phyloP scores from a whole-genome alignment of 2,329 filamentous ascomycete species.

The Claviceps sp. region DNA sequence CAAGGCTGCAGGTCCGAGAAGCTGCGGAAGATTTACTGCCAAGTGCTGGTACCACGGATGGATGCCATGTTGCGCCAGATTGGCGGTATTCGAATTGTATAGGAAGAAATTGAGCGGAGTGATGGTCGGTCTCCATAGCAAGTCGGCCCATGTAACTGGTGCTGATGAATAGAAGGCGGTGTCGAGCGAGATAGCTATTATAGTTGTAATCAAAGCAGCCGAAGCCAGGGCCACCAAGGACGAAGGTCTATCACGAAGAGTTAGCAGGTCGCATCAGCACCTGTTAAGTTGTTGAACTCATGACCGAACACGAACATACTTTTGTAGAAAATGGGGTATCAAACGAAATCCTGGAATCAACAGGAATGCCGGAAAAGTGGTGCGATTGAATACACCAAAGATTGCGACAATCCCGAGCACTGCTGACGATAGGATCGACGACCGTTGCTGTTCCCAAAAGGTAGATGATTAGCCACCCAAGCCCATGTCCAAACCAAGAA shows the following conservation, averaged over 20 bases:
- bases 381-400: conserved; percentile 87
- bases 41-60: conserved; percentile 71
- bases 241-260: conserved; percentile 30
- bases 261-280: conserved; percentile 8
- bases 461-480: conserved; percentile 12
- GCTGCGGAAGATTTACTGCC: conserved; percentile 53
- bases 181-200: conserved; percentile 67
- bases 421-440: conserved; percentile 61
- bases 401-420: conserved; percentile 71
- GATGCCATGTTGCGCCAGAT: conserved; percentile 62
- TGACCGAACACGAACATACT: conserved; percentile 37
- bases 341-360: conserved; percentile 71
- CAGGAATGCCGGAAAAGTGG: conserved; percentile 91
- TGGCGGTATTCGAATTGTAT: conserved; percentile 59
- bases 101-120: conserved; percentile 66
- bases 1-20: conserved; percentile 56
- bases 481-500: conserved; percentile 4
- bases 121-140: conserved; percentile 53
- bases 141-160: conserved; percentile 49
- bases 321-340: conserved; percentile 72
- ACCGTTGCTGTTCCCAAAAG: conserved; percentile 44
- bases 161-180: conserved; percentile 66
- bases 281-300: neutral
- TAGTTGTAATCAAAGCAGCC: conserved; percentile 53
- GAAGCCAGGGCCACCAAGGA: conserved; percentile 50